phyloP scores from a whole-genome alignment of 345 rosid species.

The Kernera saxatilis region DNA sequence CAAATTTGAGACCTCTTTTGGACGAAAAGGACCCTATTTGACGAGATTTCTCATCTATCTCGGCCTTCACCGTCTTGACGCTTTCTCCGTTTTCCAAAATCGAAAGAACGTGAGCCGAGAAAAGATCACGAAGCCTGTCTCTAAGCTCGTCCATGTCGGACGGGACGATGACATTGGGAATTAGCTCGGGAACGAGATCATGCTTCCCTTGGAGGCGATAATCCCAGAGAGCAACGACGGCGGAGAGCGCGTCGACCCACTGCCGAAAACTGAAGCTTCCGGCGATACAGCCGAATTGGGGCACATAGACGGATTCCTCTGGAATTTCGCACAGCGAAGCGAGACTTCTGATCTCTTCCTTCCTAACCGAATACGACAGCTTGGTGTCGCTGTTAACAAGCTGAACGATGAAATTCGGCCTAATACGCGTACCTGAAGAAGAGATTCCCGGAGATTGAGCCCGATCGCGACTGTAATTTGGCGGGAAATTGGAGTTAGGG shows the following conservation, averaged over 20 bases:
- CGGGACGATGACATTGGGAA: slow-evolving; percentile 30
- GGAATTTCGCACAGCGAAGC: slow-evolving; percentile 17
- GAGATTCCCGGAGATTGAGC: not conserved
- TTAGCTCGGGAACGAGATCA: slow-evolving; percentile 26
- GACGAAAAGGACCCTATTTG: slow-evolving; percentile 20
- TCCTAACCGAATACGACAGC: not conserved
- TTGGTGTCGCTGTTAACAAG: not conserved
- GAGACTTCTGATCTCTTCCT: slow-evolving; percentile 1
- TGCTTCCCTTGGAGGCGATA: slow-evolving; percentile 37
- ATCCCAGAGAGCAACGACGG: slow-evolving; percentile 39
- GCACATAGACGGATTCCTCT: not conserved
- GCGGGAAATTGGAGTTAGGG: slow-evolving; percentile 26
- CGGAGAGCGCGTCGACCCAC: slow-evolving; percentile 43
- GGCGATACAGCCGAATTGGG: slow-evolving; percentile 9
- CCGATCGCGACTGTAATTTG: slow-evolving; percentile 19
- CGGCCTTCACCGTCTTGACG: slow-evolving; percentile 35
- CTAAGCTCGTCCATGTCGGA: slow-evolving; percentile 42
- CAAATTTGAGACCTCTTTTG: not conserved
- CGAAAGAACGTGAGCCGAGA: slow-evolving; percentile 31
- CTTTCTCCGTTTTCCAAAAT: slow-evolving; percentile 38
- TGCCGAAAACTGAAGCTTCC: slow-evolving; percentile 37
- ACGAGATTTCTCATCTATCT: slow-evolving; percentile 16
- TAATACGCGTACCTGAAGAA: not conserved
- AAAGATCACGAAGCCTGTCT: slow-evolving; percentile 35
- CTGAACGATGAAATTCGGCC: slow-evolving; percentile 32